Evolutionary conservation across 2,329 filamentous ascomycete genomes (phyloP).

Genomic region (Zymoseptoria brevis): DNA sequence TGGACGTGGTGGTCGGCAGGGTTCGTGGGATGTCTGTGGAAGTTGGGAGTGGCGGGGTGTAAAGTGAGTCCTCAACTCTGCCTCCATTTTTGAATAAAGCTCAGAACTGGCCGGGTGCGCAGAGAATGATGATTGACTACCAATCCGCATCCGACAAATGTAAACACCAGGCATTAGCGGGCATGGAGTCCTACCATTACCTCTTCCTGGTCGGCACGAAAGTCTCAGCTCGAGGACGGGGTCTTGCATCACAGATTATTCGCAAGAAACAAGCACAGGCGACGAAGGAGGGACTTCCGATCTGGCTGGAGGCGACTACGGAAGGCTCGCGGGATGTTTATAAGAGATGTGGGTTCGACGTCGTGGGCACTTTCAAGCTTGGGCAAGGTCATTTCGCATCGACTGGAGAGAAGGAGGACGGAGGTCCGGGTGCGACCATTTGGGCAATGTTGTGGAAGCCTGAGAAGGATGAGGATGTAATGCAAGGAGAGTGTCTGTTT

Average conservation of each 20-base stretch:
- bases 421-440: constrained; percentile 17
- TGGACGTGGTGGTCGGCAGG: constrained; percentile 17
- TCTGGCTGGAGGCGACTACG: constrained; percentile 26
- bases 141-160: constrained; percentile 7
- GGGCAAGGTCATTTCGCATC: constrained; percentile 16
- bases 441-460: constrained; percentile 24
- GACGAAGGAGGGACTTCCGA: constrained; percentile 10
- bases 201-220: constrained; percentile 23
- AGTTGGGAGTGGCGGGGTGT: constrained; percentile 16
- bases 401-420: constrained; percentile 12
- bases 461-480: not conserved
- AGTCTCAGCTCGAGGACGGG: constrained; percentile 13
- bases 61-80: not conserved
- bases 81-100: not conserved
- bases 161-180: constrained; percentile 11
- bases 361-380: constrained; percentile 12
- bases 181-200: constrained; percentile 16
- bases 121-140: constrained; percentile 23
- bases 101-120: not conserved
- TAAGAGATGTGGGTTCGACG: constrained; percentile 17
- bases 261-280: constrained; percentile 8
- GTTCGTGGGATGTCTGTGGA: constrained; percentile 10
- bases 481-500: not conserved
- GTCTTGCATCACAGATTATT: constrained; percentile 16
- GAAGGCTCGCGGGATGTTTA: constrained; percentile 16